A percentile compares a stretch with the other conserved stretches of the same genome.
Conservation (phyloP, 2,329 filamentous ascomycete genomes). For the Colletotrichum noveboracense region DNA sequence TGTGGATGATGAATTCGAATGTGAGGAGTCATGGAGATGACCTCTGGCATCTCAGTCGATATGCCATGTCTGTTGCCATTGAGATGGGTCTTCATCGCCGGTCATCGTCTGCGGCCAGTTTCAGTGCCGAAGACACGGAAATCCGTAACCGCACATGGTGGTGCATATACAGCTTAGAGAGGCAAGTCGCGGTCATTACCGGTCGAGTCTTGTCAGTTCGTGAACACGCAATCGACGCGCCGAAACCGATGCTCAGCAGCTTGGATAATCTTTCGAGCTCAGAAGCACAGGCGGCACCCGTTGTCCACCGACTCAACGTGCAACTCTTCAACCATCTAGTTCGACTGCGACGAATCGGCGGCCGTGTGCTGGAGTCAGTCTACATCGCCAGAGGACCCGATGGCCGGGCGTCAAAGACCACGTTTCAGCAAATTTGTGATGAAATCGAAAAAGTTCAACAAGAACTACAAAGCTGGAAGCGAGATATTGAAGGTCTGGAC, state of each 20-base stretch:
- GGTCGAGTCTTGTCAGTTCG: slow-evolving; percentile 27
- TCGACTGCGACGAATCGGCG: slow-evolving; percentile 22
- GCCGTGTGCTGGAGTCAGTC: slow-evolving; percentile 28
- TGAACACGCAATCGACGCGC: slow-evolving; percentile 28
- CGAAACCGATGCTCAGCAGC: slow-evolving; percentile 7
- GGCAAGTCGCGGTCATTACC: slow-evolving; percentile 27
- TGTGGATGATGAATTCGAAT: slow-evolving; percentile 29
- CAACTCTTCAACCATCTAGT: slow-evolving; percentile 20
- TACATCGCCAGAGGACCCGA: slow-evolving; percentile 28
- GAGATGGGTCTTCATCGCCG: slow-evolving; percentile 28
- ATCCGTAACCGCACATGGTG: slow-evolving; percentile 28
- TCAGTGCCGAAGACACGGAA: slow-evolving; percentile 25
- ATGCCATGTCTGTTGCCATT: slow-evolving; percentile 30
- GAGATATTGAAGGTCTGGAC: slow-evolving; percentile 15
- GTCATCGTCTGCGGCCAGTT: slow-evolving; percentile 19
- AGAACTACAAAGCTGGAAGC: slow-evolving; percentile 25
- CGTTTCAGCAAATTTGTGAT: slow-evolving; percentile 27
- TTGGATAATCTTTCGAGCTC: slow-evolving; percentile 18
- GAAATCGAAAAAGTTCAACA: slow-evolving; percentile 20
- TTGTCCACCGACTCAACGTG: slow-evolving; percentile 20
- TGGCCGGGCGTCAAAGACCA: slow-evolving; percentile 21
- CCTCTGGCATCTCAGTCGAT: slow-evolving; percentile 30
- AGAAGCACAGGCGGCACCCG: slow-evolving; percentile 15
- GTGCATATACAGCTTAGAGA: slow-evolving; percentile 27
- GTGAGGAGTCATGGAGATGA: slow-evolving; percentile 22